phyloP scores from a whole-genome alignment of 164 flowering plant genomes.

The Nelumbo lutea region DNA sequence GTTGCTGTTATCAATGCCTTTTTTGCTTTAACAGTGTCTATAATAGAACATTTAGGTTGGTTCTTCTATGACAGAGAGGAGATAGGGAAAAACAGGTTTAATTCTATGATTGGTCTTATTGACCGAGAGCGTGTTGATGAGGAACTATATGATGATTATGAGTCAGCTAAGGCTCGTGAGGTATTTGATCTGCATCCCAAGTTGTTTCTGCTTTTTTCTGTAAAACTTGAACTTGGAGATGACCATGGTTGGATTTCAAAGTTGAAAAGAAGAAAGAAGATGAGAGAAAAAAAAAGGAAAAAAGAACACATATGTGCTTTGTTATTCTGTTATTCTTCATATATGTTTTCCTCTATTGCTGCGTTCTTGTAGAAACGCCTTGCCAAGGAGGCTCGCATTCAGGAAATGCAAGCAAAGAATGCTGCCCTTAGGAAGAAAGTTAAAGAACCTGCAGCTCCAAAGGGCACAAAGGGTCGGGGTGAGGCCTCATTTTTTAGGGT shows the following conservation, averaged over 20 bases:
- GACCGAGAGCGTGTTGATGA: conserved; percentile 89
- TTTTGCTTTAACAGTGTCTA: background rate
- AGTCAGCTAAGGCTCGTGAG: conserved; percentile 91
- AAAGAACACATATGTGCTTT: no score
- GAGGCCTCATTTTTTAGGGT: conserved; percentile 94
- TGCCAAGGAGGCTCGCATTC: conserved; percentile 86
- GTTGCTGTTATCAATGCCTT: no score
- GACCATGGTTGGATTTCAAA: background rate
- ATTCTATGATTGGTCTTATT: conserved; percentile 92
- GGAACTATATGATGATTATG: conserved; percentile 88
- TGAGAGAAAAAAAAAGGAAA: background rate
- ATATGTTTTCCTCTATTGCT: background rate
- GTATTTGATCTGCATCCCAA: conserved; percentile 22
- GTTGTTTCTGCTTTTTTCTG: background rate
- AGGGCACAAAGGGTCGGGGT: conserved; percentile 73
- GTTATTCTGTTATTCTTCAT: background rate
- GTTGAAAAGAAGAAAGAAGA: background rate
- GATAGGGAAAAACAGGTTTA: conserved; percentile 75
- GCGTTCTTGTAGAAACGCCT: conserved; percentile 62
- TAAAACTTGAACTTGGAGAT: background rate
- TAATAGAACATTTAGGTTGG: background rate
- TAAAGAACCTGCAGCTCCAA: conserved; percentile 55
- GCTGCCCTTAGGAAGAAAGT: conserved; percentile 79
- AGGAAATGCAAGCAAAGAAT: conserved; percentile 84
- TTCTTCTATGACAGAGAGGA: conserved; percentile 60